Percentiles rank a stretch among this genome's conserved stretches.
Conservation (phyloP, 768 basidiomycete genomes). For the Tubosaeta sp. region DNA sequence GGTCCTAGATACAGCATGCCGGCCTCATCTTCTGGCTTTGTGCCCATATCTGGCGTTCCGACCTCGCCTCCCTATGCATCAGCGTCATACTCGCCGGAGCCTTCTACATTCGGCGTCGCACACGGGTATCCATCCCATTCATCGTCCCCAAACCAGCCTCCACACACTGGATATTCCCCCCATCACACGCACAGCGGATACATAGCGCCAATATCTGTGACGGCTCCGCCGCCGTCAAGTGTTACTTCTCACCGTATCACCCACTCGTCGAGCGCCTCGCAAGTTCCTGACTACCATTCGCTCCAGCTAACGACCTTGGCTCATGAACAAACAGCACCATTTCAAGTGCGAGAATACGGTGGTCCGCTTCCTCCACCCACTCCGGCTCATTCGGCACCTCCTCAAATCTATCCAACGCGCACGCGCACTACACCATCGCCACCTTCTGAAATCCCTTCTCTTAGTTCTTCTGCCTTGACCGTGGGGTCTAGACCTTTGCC, state of each 20-base stretch:
- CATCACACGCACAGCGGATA: conserved; percentile 15
- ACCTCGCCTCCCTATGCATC: conserved; percentile 35
- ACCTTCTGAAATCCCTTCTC: conserved; percentile 16
- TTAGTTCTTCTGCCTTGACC: conserved; percentile 3
- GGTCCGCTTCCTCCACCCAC: conserved; percentile 19
- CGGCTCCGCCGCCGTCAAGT: conserved; percentile 3
- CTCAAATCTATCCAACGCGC: conserved; percentile 22
- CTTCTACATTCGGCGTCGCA: conserved; percentile 29
- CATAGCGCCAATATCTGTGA: conserved; percentile 7
- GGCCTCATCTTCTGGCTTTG: conserved; percentile 63
- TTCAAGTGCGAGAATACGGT: conserved; percentile 23
- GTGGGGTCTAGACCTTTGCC: conserved; percentile 30
- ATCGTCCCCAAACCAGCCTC: conserved; percentile 18
- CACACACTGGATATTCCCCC: conserved; percentile 17
- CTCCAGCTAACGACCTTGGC: conserved; percentile 17
- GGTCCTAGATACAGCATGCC: conserved; percentile 69
- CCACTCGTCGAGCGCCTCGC: conserved; percentile 28
- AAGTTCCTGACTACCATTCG: conserved; percentile 22
- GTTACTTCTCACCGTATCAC: conserved; percentile 17
- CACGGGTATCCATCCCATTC: conserved; percentile 40
- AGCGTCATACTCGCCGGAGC: conserved; percentile 33
- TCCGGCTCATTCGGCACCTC: conserved; percentile 20
- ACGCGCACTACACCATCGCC: conserved; percentile 22
- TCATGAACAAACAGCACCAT: conserved; percentile 21
- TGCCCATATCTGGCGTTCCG: conserved; percentile 43